phyloP scores from a whole-genome alignment of 176 grass and related monocot genomes.

The Oryza punctata region DNA sequence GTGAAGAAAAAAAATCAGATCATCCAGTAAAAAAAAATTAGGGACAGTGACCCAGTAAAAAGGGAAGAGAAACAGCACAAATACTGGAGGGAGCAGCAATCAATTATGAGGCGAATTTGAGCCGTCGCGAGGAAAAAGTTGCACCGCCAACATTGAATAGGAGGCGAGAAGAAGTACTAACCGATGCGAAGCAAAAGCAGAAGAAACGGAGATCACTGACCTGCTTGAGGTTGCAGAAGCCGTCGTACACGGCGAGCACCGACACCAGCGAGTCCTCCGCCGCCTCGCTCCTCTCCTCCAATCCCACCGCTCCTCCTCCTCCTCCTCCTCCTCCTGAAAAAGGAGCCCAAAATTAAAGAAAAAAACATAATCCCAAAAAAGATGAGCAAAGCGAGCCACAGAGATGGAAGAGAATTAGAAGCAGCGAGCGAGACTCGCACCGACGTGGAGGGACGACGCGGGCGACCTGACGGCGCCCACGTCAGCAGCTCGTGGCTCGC shows the following conservation, averaged over 20 bases:
- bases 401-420: not conserved
- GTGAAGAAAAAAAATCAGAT: not conserved
- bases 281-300: conserved; percentile 36
- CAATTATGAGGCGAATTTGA: conserved; percentile 12
- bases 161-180: not conserved
- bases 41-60: conserved; percentile 1
- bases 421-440: not conserved
- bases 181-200: not conserved
- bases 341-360: too few relatives aligned
- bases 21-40: conserved; percentile 3
- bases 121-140: conserved; percentile 7
- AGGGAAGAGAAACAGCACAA: not conserved
- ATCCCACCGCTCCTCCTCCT: not conserved
- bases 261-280: conserved; percentile 54
- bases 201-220: conserved; percentile 24
- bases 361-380: not conserved
- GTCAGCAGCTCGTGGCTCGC: conserved; percentile 92
- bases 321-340: not conserved
- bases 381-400: not conserved
- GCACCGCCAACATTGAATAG: conserved; percentile 18
- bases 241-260: conserved; percentile 85
- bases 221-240: conserved; percentile 99
- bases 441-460: conserved; percentile 83
- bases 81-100: not conserved
- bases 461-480: conserved; percentile 95